Percentiles rank a stretch among this genome's conserved stretches.
Conservation (phyloP, 345 rosid species). For the Combretum micranthum region DNA sequence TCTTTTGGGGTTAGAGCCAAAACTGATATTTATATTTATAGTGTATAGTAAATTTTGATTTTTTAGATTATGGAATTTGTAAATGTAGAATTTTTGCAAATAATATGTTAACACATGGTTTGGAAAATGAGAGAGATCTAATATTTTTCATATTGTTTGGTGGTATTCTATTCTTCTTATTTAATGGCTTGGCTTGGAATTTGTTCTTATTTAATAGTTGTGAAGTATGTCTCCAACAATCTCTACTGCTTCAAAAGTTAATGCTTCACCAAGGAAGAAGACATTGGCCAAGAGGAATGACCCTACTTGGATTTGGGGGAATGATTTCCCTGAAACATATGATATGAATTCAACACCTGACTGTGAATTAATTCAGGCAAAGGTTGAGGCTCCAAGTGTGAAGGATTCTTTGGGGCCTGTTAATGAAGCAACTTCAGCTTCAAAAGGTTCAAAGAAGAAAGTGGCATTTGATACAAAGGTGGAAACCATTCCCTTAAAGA, state of each 20-base stretch:
- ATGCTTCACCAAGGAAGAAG: constrained; percentile 67
- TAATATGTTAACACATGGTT: too few species aligned
- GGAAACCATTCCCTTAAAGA: constrained; percentile 4
- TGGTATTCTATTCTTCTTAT: too few species aligned
- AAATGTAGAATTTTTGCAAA: too few species aligned
- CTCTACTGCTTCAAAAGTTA: constrained; percentile 72
- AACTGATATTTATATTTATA: too few species aligned
- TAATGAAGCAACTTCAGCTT: constrained; percentile 1
- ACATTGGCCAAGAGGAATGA: constrained; percentile 61
- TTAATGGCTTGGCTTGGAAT: neutral
- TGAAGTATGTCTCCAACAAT: constrained; percentile 81
- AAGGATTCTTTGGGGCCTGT: constrained; percentile 9
- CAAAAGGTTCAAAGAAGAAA: constrained; percentile 15
- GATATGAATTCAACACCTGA: neutral
- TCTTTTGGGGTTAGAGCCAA: too few species aligned
- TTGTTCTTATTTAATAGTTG: constrained; percentile 7
- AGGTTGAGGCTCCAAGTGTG: constrained; percentile 19
- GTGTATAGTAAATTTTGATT: too few species aligned
- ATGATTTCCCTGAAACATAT: constrained; percentile 19
- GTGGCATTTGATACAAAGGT: constrained; percentile 14
- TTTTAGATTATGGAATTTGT: too few species aligned
- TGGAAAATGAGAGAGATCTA: neutral
- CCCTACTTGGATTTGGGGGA: constrained; percentile 26
- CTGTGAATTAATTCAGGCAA: constrained; percentile 15
- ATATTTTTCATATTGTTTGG: neutral